A percentile compares a stretch with the other conserved stretches of the same genome.
Evolutionary conservation across 495 filamentous ascomycete genomes (phyloP).

Genomic region (Annulohypoxylon moriforme): DNA sequence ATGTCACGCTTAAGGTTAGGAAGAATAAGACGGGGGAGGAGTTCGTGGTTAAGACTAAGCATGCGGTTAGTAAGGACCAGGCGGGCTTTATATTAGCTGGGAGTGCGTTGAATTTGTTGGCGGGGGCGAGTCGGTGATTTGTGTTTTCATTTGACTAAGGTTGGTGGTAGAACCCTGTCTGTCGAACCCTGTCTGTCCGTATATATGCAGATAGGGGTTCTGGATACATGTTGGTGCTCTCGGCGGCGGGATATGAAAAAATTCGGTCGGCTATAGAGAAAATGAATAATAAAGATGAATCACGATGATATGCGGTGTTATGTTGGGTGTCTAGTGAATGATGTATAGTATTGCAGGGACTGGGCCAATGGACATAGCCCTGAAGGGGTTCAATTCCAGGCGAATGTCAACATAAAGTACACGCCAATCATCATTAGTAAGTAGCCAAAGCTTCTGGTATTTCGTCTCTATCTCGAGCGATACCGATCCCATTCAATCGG

Average conservation of each 20-base stretch:
- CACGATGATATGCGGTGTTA: background rate
- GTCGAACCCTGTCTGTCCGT: no score
- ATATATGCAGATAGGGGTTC: background rate
- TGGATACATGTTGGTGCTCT: background rate
- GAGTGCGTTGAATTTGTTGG: constrained; percentile 90
- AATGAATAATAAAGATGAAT: constrained; percentile 24
- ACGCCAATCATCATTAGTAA: background rate
- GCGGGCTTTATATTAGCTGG: constrained; percentile 90
- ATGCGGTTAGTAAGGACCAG: constrained; percentile 88
- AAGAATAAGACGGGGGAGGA: constrained; percentile 71
- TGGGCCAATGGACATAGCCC: no score
- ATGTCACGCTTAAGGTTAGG: constrained; percentile 73
- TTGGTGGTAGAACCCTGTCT: no score
- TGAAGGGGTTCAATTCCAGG: no score
- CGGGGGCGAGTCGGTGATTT: constrained; percentile 54
- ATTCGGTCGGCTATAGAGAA: constrained; percentile 8
- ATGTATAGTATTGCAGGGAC: no score
- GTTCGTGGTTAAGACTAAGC: constrained; percentile 71
- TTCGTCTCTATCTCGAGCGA: background rate
- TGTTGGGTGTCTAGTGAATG: no score
- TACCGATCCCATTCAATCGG: background rate
- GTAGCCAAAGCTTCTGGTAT: background rate
- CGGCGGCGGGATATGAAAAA: constrained; percentile 11
- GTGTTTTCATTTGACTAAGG: background rate
- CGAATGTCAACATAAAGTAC: background rate